Evolutionary conservation across 2,329 filamentous ascomycete genomes (phyloP).

Genomic region (Diaporthe aspalathi): DNA sequence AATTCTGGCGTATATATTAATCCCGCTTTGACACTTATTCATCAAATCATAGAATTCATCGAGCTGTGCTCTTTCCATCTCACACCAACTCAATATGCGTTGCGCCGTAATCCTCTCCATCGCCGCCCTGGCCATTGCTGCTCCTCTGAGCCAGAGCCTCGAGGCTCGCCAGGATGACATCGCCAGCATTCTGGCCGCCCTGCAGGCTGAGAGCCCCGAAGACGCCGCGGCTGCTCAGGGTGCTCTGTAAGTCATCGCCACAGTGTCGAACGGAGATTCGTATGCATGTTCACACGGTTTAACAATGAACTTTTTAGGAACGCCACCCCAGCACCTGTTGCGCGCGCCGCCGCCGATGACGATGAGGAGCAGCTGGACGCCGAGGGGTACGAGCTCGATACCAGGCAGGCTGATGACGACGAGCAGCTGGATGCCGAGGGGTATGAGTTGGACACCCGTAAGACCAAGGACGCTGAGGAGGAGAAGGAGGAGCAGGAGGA

Average conservation of each 20-base stretch:
- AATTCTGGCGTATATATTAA: constrained; percentile 24
- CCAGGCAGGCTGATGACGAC: not conserved
- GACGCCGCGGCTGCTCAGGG: constrained; percentile 23
- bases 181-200: constrained; percentile 20
- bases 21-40: not conserved
- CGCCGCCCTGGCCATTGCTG: constrained; percentile 31
- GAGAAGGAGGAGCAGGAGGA: constrained; percentile 28
- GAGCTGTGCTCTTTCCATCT: constrained; percentile 34
- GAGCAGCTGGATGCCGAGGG: constrained; percentile 11
- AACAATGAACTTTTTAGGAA: not conserved
- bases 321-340: not conserved
- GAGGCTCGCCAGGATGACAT: constrained; percentile 33
- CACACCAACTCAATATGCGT: constrained; percentile 16
- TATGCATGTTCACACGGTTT: too few relatives aligned
- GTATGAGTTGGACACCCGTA: constrained; percentile 17
- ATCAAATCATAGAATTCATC: not conserved
- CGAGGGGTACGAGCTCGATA: constrained; percentile 18
- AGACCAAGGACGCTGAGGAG: constrained; percentile 23
- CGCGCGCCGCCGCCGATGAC: not conserved
- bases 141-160: constrained; percentile 25
- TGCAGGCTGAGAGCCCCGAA: constrained; percentile 12
- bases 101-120: constrained; percentile 31
- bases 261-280: accelerated
- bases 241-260: not conserved
- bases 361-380: constrained; percentile 21